Conservation (phyloP, 2,329 filamentous ascomycete species). For the Leptographium wingfieldii region DNA sequence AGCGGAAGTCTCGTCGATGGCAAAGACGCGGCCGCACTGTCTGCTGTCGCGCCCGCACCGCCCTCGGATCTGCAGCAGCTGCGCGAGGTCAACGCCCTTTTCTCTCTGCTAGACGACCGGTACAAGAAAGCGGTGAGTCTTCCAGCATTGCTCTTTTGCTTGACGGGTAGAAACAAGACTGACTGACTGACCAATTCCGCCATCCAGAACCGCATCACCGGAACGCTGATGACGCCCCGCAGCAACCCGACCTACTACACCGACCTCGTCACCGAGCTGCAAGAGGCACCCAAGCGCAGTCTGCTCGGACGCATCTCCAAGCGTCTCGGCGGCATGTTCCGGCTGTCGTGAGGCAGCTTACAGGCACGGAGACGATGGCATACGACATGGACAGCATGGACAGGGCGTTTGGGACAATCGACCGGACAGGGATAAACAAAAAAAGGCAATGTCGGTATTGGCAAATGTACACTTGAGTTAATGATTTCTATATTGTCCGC, state of each 20-base stretch:
- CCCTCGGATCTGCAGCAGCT: slow-evolving; percentile 34
- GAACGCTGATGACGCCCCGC: slow-evolving; percentile 40
- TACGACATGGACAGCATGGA: not conserved
- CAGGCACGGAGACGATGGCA: not conserved
- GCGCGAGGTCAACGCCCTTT: slow-evolving; percentile 45
- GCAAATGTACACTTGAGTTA: not conserved
- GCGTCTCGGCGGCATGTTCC: slow-evolving; percentile 45
- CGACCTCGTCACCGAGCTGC: slow-evolving; percentile 48
- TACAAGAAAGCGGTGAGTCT: slow-evolving; percentile 40
- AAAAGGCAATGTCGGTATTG: not conserved
- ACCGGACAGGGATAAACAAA: not conserved
- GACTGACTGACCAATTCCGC: too few species aligned
- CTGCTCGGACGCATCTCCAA: slow-evolving; percentile 40
- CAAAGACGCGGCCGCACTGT: not conserved
- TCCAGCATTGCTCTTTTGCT: not conserved
- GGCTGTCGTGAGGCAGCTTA: slow-evolving; percentile 30
- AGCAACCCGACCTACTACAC: slow-evolving; percentile 53
- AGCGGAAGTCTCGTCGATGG: not conserved
- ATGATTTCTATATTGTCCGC: not conserved
- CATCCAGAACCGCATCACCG: slow-evolving; percentile 33
- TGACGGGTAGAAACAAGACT: not conserved
- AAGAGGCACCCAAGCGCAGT: slow-evolving; percentile 46
- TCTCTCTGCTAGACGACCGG: slow-evolving; percentile 45
- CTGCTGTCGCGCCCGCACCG: slow-evolving; percentile 11
- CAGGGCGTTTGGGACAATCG: not conserved